Base-by-base conservation (phyloP, 2,329 filamentous ascomycete species). In the Cladophialophora bantiana region DNA sequence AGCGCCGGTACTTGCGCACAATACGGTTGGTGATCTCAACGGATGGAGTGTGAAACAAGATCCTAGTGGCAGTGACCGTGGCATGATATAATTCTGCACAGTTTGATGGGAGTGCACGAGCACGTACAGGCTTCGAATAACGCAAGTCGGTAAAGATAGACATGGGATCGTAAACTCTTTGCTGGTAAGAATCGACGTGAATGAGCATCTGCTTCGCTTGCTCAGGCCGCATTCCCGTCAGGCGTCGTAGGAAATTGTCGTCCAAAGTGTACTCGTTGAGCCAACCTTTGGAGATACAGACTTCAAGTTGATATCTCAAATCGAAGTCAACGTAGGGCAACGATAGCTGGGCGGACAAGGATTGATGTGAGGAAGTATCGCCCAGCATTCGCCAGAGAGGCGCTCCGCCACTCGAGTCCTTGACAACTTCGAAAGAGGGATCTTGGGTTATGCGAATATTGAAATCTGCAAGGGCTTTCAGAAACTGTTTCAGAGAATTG, bases 11-110 rank as follows among this genome's bases (percentile, higher is more conserved):
- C 53, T 90, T 85, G 15, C 95, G 88, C 48, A 96, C 83, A 1
- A 99, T 89, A 1, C 95, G 86, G 74, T 99, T 98, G 0, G 94
- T 95, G 0, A 90, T 90, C 74, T 99, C 95, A 1, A 96, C 86
- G 0, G 86, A 85, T 0, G 95, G 93, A 0, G 91, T 91, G 67
- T 85, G 88, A 70, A 92, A 90, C 72, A 92, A 89, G 12, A 98
- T 85, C 2, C 90, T 93, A 0, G 91, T 94, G 1, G 95, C 94
- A 0, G 94, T 98, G 52, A 99, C 82, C 2, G 87, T 87, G 0
- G 88, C 93, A 62, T 93, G 92, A 40, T 91, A 88, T 53, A 94
- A 84, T 73, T 90, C 85, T 13, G 88, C 85, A 74, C 92, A 97
- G 74, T 96, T 90, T 10, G 84, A 78, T 0, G 93, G 92, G 13